phyloP scores from a whole-genome alignment of 441 rosid species.

The Populus tomentosa region DNA sequence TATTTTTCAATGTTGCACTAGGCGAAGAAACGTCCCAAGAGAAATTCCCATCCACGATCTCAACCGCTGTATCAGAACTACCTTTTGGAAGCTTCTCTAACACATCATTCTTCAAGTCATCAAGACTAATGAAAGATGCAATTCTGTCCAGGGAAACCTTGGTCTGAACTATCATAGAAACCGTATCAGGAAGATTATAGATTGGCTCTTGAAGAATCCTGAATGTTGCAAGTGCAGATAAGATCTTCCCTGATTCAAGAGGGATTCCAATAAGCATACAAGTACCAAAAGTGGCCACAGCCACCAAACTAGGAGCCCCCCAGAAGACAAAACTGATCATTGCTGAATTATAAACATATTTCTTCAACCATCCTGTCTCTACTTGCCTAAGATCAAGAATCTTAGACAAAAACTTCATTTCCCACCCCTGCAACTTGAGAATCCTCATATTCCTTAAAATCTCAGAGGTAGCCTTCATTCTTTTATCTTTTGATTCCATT shows the following conservation, averaged over 20 bases:
- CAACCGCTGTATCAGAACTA: constrained; percentile 37
- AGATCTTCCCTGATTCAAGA: constrained; percentile 57
- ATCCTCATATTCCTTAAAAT: constrained; percentile 59
- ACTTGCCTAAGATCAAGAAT: constrained; percentile 35
- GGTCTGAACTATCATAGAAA: constrained; percentile 51
- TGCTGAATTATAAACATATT: constrained; percentile 35
- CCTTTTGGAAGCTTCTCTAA: constrained; percentile 38
- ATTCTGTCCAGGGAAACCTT: constrained; percentile 68
- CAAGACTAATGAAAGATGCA: constrained; percentile 50
- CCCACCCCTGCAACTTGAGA: constrained; percentile 74
- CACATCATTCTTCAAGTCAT: constrained; percentile 41
- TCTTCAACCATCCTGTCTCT: constrained; percentile 56
- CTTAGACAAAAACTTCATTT: constrained; percentile 60
- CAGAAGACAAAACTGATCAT: constrained; percentile 38
- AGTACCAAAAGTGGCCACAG: constrained; percentile 51
- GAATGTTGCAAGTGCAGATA: constrained; percentile 64
- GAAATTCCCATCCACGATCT: constrained; percentile 46
- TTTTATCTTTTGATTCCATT: constrained; percentile 54
- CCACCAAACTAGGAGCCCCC: constrained; percentile 55
- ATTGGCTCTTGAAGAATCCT: constrained; percentile 59
- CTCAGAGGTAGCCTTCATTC: constrained; percentile 67
- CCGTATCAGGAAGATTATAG: constrained; percentile 46
- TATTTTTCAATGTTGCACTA: constrained; percentile 37
- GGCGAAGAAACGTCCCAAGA: constrained; percentile 51
- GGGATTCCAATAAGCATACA: constrained; percentile 47